A percentile compares a stretch with the other conserved stretches of the same genome.
Conservation (phyloP, 176 grass and related monocot genomes). For the Elaeis guineensis region DNA sequence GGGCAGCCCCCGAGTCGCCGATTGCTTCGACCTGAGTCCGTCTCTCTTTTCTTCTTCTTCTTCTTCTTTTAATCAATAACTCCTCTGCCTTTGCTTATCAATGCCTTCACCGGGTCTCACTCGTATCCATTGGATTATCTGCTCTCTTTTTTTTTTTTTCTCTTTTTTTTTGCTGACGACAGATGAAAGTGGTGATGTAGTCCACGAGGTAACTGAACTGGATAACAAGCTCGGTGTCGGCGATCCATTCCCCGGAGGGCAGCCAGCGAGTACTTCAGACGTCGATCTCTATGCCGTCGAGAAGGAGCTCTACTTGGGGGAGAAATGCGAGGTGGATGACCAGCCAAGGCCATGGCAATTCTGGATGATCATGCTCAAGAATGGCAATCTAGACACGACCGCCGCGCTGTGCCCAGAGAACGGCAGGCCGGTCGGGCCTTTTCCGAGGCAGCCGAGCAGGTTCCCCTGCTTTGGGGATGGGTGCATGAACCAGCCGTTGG, state of each 20-base stretch:
- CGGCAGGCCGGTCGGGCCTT: conserved; percentile 50
- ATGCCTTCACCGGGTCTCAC: neutral
- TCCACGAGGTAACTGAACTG: conserved; percentile 48
- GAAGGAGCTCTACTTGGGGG: conserved; percentile 79
- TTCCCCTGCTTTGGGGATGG: conserved; percentile 76
- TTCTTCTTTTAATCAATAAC: neutral
- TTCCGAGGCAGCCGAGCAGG: conserved; percentile 34
- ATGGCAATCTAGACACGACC: conserved; percentile 76
- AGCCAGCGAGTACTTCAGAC: conserved; percentile 13
- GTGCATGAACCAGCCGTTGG: conserved; percentile 92
- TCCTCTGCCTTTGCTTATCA: neutral
- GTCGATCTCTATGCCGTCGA: conserved; percentile 51
- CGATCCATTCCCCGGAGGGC: conserved; percentile 25
- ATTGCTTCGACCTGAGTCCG: conserved; percentile 78
- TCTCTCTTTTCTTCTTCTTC: neutral
- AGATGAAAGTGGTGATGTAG: conserved; percentile 22
- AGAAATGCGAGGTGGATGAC: conserved; percentile 51
- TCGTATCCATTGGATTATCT: too few species aligned
- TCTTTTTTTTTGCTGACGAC: neutral
- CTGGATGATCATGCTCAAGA: conserved; percentile 99
- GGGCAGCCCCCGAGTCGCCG: conserved; percentile 82
- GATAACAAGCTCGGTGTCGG: conserved; percentile 58
- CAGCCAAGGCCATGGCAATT: conserved; percentile 59
- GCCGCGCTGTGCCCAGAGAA: conserved; percentile 61
- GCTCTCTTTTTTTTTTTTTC: neutral